Conservation (phyloP, 1,139 yeast genomes). For the Taiozyma sp. region DNA sequence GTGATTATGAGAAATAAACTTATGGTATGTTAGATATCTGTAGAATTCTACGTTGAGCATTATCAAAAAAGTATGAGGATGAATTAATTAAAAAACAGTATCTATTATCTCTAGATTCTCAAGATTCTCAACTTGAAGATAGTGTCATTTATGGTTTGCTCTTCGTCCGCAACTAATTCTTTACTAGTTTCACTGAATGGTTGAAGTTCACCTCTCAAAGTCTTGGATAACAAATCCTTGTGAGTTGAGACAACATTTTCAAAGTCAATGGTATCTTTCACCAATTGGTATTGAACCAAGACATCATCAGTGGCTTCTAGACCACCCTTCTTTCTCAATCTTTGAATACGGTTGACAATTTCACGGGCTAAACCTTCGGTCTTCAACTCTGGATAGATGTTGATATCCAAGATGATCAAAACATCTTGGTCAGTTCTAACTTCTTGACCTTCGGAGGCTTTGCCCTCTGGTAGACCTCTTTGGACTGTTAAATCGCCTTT, state of each 20-base stretch:
- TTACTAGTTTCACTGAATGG: conserved; percentile 33
- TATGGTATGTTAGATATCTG: background rate
- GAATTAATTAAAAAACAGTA: background rate
- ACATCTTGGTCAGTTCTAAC: conserved; percentile 87
- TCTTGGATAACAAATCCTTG: conserved; percentile 65
- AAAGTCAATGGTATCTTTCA: conserved; percentile 68
- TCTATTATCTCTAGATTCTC: conserved; percentile 36
- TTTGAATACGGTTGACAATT: conserved; percentile 93
- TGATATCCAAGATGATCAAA: conserved; percentile 81
- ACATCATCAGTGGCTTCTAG: conserved; percentile 95
- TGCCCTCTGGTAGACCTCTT: conserved; percentile 76
- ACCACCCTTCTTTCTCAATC: conserved; percentile 95
- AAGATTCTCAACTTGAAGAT: conserved; percentile 76
- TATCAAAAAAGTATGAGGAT: background rate
- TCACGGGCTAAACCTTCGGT: conserved; percentile 97
- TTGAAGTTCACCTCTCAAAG: conserved; percentile 62
- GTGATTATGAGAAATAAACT: background rate
- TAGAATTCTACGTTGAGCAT: background rate
- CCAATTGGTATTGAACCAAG: conserved; percentile 70
- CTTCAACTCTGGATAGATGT: conserved; percentile 81
- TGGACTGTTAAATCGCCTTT: conserved; percentile 86
- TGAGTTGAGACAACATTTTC: conserved; percentile 61
- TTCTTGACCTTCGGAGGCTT: conserved; percentile 67
- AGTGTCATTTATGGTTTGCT: conserved; percentile 85
- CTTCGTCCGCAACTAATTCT: conserved; percentile 79